Conservation (phyloP, 495 filamentous ascomycete species). For the Penicillium alfredii region DNA sequence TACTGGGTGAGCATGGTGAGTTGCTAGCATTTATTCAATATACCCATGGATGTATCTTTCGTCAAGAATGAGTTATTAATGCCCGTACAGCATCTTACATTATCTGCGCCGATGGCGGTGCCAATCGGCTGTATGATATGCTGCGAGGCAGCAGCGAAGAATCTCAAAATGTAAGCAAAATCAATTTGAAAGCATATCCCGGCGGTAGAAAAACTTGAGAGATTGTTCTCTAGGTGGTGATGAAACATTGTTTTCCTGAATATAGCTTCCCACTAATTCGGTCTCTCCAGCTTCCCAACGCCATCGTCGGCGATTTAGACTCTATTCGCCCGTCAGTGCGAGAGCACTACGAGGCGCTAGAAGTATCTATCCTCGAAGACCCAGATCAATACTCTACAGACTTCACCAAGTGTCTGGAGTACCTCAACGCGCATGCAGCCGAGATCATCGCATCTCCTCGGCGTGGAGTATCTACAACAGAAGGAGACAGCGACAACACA, state of each 20-base stretch:
- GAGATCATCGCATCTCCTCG: slow-evolving; percentile 24
- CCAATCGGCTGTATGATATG: slow-evolving; percentile 68
- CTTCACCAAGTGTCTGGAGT: slow-evolving; percentile 67
- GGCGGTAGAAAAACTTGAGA: no score
- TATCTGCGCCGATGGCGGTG: slow-evolving; percentile 86
- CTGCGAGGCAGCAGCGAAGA: slow-evolving; percentile 27
- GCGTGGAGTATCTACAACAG: slow-evolving; percentile 1
- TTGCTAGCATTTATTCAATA: no score
- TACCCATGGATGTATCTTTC: no score
- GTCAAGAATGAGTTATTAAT: slow-evolving; percentile 1
- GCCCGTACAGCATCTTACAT: slow-evolving; percentile 45
- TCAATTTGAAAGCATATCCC: no score
- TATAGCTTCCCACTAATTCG: no score
- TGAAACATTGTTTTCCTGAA: no score
- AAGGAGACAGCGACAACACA: slow-evolving; percentile 3
- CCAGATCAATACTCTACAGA: slow-evolving; percentile 81
- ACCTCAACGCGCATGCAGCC: slow-evolving; percentile 40
- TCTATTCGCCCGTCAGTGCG: slow-evolving; percentile 57
- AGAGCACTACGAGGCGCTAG: slow-evolving; percentile 51
- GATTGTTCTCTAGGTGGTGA: no score
- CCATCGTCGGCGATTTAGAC: slow-evolving; percentile 86
- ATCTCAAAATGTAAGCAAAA: slow-evolving; percentile 33
- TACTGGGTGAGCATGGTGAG: slow-evolving; percentile 55
- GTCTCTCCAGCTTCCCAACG: slow-evolving; percentile 46
- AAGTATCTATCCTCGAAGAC: slow-evolving; percentile 55